Evolutionary conservation across 257 asterid species (phyloP).

Genomic region (Lycium ferocissimum): DNA sequence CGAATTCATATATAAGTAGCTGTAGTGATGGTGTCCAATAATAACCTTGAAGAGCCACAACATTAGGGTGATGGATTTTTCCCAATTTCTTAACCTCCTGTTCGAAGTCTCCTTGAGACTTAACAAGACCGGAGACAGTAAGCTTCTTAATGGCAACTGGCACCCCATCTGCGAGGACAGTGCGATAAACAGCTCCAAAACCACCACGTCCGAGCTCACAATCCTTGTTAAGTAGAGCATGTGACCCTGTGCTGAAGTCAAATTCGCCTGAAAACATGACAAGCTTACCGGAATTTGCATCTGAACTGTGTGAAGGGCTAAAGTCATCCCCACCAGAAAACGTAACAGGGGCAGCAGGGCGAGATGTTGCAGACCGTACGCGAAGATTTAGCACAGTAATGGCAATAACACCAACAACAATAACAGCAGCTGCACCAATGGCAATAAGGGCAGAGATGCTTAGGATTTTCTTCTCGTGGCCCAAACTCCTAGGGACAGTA

Average conservation of each 20-base stretch:
- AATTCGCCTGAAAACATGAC: slow-evolving; percentile 87
- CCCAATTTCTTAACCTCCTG: slow-evolving; percentile 65
- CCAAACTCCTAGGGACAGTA: slow-evolving; percentile 45
- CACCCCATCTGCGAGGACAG: slow-evolving; percentile 72
- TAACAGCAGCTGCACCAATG: slow-evolving; percentile 81
- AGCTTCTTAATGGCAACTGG: slow-evolving; percentile 89
- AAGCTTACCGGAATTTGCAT: slow-evolving; percentile 81
- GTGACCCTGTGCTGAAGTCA: slow-evolving; percentile 77
- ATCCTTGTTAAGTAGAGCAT: slow-evolving; percentile 83
- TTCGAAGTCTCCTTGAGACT: slow-evolving; percentile 80
- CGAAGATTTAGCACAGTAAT: slow-evolving; percentile 80
- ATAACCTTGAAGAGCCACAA: slow-evolving; percentile 68
- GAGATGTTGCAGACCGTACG: slow-evolving; percentile 66
- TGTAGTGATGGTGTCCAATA: slow-evolving; percentile 79
- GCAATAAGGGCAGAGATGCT: slow-evolving; percentile 92
- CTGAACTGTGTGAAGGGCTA: slow-evolving; percentile 65
- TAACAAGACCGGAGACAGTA: slow-evolving; percentile 78
- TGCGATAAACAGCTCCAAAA: slow-evolving; percentile 82
- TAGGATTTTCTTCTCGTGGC: slow-evolving; percentile 72
- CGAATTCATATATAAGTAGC: slow-evolving; percentile 68
- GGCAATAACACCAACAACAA: slow-evolving; percentile 82
- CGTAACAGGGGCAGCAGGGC: slow-evolving; percentile 61
- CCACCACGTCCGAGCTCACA: slow-evolving; percentile 96
- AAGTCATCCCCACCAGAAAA: slow-evolving; percentile 74
- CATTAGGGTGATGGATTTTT: slow-evolving; percentile 54